Percentiles rank a stretch among this genome's conserved stretches.
Evolutionary conservation across 495 filamentous ascomycete genomes (phyloP).

Genomic region (Patellaria atrata): DNA sequence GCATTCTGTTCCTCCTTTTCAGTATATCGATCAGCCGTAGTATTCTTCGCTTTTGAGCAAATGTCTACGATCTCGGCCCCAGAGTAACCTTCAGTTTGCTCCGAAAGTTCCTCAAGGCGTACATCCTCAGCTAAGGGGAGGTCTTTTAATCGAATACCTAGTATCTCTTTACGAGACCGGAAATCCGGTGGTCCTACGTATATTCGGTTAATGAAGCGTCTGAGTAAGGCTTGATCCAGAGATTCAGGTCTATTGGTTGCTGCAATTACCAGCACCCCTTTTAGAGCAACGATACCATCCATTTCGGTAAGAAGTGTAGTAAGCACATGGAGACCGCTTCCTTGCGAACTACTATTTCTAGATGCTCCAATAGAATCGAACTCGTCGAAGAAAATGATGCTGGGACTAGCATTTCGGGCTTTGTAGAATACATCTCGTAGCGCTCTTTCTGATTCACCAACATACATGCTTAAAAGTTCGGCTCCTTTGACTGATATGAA

Average conservation of each 20-base stretch:
- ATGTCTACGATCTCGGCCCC: slow-evolving; percentile 80
- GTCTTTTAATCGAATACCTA: slow-evolving; percentile 47
- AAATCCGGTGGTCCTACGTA: slow-evolving; percentile 78
- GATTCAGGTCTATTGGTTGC: slow-evolving; percentile 86
- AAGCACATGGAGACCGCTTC: slow-evolving; percentile 58
- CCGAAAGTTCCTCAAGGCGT: slow-evolving; percentile 49
- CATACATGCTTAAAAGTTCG: slow-evolving; percentile 92
- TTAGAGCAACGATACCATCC: slow-evolving; percentile 81
- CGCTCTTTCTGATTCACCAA: slow-evolving; percentile 86
- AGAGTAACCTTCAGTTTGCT: slow-evolving; percentile 63
- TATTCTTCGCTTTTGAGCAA: too few species aligned
- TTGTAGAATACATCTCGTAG: slow-evolving; percentile 80
- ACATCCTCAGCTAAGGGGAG: slow-evolving; percentile 51
- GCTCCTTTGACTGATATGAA: slow-evolving; percentile 96
- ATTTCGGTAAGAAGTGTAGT: slow-evolving; percentile 91
- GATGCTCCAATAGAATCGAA: slow-evolving; percentile 85
- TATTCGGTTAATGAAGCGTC: slow-evolving; percentile 76
- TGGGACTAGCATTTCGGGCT: slow-evolving; percentile 71
- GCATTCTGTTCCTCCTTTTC: too few species aligned
- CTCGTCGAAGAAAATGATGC: slow-evolving; percentile 97
- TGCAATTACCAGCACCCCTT: slow-evolving; percentile 78
- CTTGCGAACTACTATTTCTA: slow-evolving; percentile 38
- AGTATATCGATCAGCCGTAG: too few species aligned
- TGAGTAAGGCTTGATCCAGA: slow-evolving; percentile 74
- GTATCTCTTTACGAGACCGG: slow-evolving; percentile 62